Conservation (phyloP, 768 basidiomycete genomes). For the Lentinula sp. region DNA sequence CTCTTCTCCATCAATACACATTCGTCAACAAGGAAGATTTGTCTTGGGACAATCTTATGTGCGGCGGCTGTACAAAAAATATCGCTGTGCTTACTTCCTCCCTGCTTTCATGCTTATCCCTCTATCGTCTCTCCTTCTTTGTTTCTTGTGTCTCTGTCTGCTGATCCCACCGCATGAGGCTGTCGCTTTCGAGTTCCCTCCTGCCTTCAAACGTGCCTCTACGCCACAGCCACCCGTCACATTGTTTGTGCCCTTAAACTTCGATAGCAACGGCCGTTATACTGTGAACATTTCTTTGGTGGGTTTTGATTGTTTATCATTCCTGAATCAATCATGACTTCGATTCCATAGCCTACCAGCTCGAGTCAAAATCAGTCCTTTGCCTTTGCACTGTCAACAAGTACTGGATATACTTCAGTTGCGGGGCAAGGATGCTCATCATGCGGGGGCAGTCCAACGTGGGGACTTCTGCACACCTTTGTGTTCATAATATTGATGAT, state of each 20-base stretch:
- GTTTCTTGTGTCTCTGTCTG: not conserved
- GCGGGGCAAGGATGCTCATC: not conserved
- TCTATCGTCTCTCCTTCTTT: not conserved
- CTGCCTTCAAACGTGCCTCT: not conserved
- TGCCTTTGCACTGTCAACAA: not conserved
- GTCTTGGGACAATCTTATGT: not conserved
- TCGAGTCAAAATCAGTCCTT: not conserved
- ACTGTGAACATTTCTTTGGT: not conserved
- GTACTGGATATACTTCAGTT: constrained; percentile 1
- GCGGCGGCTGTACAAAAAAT: not conserved
- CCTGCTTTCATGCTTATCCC: not conserved
- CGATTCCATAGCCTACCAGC: not conserved
- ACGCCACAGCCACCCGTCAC: not conserved
- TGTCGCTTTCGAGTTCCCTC: not conserved
- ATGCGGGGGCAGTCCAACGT: constrained; percentile 2
- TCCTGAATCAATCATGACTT: not conserved
- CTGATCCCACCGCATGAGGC: not conserved
- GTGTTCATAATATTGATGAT: not conserved
- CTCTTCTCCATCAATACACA: not conserved
- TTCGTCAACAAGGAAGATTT: not conserved
- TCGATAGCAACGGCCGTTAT: not conserved
- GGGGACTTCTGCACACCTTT: not conserved
- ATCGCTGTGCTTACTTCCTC: not conserved
- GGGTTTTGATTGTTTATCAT: not conserved
- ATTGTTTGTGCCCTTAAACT: not conserved